Evolutionary conservation across 345 rosid species (phyloP).

Genomic region (Eucalyptus fibrosa): DNA sequence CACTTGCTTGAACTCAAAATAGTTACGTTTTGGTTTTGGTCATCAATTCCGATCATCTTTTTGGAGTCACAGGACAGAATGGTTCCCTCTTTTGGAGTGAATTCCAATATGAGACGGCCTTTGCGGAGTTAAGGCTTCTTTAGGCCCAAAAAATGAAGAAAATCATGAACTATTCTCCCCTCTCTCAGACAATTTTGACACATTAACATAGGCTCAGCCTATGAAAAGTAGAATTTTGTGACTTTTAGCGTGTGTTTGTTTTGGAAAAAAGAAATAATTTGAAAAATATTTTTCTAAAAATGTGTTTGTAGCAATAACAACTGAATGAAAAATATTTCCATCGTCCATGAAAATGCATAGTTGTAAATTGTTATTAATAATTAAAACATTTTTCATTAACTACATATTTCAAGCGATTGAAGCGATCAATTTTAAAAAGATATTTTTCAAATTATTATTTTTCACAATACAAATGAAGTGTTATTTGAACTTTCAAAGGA

Average conservation of each 20-base stretch:
- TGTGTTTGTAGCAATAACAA: too few species aligned
- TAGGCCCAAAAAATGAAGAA: not conserved
- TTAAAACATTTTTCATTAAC: not conserved
- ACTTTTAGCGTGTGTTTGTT: not conserved
- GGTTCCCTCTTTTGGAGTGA: not conserved
- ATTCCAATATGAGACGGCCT: not conserved
- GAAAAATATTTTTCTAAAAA: too few species aligned
- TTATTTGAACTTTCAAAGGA: not conserved
- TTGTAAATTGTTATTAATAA: not conserved
- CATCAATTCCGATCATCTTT: not conserved
- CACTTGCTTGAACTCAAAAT: not conserved
- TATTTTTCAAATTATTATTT: not conserved
- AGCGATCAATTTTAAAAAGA: not conserved
- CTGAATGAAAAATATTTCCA: too few species aligned
- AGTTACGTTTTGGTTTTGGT: not conserved
- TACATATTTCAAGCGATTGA: not conserved
- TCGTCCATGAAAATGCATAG: fast-evolving
- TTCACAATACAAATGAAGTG: fast-evolving
- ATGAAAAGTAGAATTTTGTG: not conserved
- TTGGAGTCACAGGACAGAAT: not conserved
- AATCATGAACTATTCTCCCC: not conserved
- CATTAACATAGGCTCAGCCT: not conserved
- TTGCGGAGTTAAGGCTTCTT: not conserved
- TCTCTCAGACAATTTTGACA: not conserved
- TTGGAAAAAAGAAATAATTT: too few species aligned